Evolutionary conservation across 106 monocot species (phyloP), one percentile per base, ranked within the genome.

Genomic region (Chionographis japonica): DNA sequence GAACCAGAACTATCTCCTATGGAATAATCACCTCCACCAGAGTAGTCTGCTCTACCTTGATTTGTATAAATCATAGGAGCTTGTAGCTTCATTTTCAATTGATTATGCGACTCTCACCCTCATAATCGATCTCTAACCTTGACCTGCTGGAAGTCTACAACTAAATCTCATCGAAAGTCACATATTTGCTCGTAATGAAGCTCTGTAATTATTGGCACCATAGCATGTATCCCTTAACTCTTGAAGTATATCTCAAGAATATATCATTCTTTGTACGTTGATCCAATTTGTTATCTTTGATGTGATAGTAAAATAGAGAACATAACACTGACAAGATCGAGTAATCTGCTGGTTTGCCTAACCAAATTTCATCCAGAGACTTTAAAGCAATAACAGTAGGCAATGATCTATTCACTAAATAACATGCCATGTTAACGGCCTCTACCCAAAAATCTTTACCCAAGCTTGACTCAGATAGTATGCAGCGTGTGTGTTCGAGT

Each of bases 361-460:
- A 54, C 38, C 67, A 67, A 16, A 53, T 37, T 8, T 67, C 37
- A 4, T 17, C 9, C 16, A 10, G 41, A 63, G 46, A 19, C 63
- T 63, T 67, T 0, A 10, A 13, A 0, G 15, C 37, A 53, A 54
- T 67, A 37, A 6, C n/a, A 38, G 14, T 37, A 1, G 6, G 8
- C 39, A 12, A 37, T 54, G 67, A 67, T 39, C 7, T 53, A 12
- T 67, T 67, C 52, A 67, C 37, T 15, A 67, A 54, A 16, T 67
- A 54, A 3, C 15, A 67, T 14, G 54, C 15, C 11, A 11, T 67
- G 15, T 20, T 36, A 15, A 54, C 37, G 15, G 54, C 54, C 38
- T 67, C 54, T 37, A n/a, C 39, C 14, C 5, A 67, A 40, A 67
- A 67, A 4, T 40, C 61, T 40, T 40, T 61, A 3, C 13, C 10